Percentiles rank a stretch among this genome's conserved stretches.
Evolutionary conservation across 192 early-diverging fungal genomes (phyloP).

Genomic region (Paraglomus brasilianum): DNA sequence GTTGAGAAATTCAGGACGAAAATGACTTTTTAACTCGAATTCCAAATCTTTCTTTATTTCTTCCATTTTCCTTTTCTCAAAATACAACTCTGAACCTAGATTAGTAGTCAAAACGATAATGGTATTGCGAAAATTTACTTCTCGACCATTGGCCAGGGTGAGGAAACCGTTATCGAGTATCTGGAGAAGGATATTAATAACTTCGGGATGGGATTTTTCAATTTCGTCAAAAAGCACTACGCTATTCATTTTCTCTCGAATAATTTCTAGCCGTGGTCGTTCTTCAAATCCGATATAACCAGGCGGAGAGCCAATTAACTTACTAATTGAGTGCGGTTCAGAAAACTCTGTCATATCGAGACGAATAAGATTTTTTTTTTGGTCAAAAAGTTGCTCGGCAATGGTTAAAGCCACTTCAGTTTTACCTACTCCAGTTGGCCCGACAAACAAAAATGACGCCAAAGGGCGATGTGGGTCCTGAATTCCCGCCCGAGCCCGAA

Average conservation of each 20-base stretch:
- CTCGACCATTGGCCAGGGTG: conserved; percentile 85
- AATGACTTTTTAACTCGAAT: too few species aligned
- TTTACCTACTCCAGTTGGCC: conserved; percentile 94
- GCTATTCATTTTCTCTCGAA: conserved; percentile 85
- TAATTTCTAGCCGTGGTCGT: conserved; percentile 90
- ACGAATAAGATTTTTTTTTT: conserved; percentile 90
- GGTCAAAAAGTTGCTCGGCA: conserved; percentile 88
- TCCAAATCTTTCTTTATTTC: conserved; percentile 29
- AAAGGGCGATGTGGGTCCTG: conserved; percentile 73
- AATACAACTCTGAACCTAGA: conserved; percentile 36
- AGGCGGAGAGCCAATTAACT: conserved; percentile 91
- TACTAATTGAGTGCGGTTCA: conserved; percentile 68
- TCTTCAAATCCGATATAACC: conserved; percentile 96
- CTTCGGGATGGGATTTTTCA: conserved; percentile 90
- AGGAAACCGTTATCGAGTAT: conserved; percentile 89
- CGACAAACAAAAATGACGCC: conserved; percentile 92
- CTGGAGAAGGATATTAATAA: conserved; percentile 76
- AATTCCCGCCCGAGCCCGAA: conserved; percentile 87
- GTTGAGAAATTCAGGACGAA: conserved; percentile 89
- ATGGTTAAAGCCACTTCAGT: conserved; percentile 76
- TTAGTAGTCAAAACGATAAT: conserved; percentile 89
- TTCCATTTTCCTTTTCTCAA: conserved; percentile 80
- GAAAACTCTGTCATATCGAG: conserved; percentile 93
- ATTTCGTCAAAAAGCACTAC: conserved; percentile 97
- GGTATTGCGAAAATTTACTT: conserved; percentile 91